Conservation (phyloP, 805 yeast species). For the Yarrowia yakushimensis region DNA sequence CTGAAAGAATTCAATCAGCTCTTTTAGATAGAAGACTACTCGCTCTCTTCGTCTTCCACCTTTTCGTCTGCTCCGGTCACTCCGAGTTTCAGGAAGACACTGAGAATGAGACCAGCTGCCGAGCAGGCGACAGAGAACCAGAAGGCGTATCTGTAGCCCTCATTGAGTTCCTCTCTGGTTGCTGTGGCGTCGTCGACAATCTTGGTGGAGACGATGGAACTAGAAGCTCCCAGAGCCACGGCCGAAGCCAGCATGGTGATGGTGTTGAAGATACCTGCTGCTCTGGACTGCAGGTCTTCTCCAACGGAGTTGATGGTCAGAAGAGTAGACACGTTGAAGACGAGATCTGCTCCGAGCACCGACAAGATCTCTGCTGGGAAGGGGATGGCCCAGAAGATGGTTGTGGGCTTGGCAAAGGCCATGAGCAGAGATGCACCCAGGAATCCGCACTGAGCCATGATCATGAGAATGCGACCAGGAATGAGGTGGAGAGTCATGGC, state of each 20-base stretch:
- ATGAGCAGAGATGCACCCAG: conserved; percentile 42
- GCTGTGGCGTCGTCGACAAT: conserved; percentile 26
- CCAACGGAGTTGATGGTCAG: conserved; percentile 45
- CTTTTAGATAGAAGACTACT: neutral
- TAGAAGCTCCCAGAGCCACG: conserved; percentile 44
- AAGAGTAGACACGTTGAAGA: conserved; percentile 47
- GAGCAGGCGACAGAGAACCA: conserved; percentile 43
- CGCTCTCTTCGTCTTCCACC: neutral
- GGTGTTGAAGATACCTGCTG: conserved; percentile 50
- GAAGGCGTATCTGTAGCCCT: conserved; percentile 36
- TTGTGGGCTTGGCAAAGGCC: conserved; percentile 41
- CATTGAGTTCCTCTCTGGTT: conserved; percentile 21
- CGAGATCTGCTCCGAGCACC: conserved; percentile 48
- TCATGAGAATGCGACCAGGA: conserved; percentile 42
- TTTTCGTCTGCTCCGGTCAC: conserved; percentile 27
- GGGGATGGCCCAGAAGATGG: conserved; percentile 46
- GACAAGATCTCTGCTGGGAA: conserved; percentile 44
- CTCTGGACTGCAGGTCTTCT: conserved; percentile 43
- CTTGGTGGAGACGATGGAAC: conserved; percentile 38
- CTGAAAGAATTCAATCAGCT: too few relatives aligned
- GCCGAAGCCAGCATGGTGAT: conserved; percentile 43
- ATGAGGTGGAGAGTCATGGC: conserved; percentile 46
- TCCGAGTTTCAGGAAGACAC: conserved; percentile 41
- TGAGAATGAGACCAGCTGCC: conserved; percentile 36
- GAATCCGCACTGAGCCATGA: conserved; percentile 41